These are phyloP conservation scores for Trichoderma pleuroti DNA, from an alignment of 2,329 filamentous ascomycete genomes.

Conservation along the genomic window DNA sequence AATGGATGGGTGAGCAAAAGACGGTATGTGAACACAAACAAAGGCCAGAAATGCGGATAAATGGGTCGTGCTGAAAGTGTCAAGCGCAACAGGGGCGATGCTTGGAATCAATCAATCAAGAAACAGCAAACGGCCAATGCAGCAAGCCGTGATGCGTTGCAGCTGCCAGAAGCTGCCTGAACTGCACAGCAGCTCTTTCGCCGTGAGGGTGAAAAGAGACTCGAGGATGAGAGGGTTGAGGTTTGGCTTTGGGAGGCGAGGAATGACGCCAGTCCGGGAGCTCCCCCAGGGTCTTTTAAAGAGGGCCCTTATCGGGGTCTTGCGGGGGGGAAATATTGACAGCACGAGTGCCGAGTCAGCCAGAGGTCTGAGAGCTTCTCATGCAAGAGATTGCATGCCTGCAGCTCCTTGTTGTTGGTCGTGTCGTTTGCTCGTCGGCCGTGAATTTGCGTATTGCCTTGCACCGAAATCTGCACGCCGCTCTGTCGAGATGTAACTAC, in stretches of 20 bases:
- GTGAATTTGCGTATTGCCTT: background rate
- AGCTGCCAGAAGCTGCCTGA: background rate
- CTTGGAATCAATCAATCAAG: background rate
- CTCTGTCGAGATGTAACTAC: background rate
- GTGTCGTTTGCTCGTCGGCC: background rate
- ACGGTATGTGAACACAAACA: background rate
- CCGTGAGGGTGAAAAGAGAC: background rate
- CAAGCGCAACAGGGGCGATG: background rate
- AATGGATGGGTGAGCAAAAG: background rate
- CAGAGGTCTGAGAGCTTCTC: background rate
- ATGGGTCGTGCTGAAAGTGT: background rate
- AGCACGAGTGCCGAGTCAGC: background rate
- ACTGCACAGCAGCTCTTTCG: background rate
- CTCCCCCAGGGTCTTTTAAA: background rate
- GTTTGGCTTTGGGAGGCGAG: background rate
- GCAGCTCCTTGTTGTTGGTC: background rate
- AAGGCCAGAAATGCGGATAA: background rate
- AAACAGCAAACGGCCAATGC: background rate
- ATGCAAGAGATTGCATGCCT: background rate
- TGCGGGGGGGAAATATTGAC: background rate
- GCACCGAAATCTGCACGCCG: background rate
- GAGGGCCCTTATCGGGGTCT: background rate
- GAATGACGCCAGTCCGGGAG: background rate
- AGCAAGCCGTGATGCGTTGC: background rate
- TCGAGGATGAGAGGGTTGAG: background rate